Conservation (phyloP, 106 monocot genomes). For the Narthecium ossifragum region DNA sequence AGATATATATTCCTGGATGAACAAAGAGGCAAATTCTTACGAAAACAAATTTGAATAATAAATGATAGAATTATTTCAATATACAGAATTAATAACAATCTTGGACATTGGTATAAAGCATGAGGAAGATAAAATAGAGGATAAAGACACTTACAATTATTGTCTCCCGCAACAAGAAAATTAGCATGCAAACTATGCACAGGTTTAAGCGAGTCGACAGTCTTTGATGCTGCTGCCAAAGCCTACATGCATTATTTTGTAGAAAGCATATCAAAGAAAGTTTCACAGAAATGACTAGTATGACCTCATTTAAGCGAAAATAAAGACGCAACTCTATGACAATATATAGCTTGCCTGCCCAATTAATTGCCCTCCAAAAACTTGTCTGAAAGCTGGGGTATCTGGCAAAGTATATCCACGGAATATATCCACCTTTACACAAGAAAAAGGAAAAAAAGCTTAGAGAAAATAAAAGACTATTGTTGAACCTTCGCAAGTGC, state of each 20-base stretch:
- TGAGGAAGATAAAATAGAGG: too few species aligned
- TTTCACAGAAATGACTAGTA: too few species aligned
- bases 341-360: conserved; percentile 55
- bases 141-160: conserved; percentile 35
- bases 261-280: not conserved
- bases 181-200: conserved; percentile 83
- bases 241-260: conserved; percentile 38
- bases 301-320: too few species aligned
- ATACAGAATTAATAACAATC: too few species aligned
- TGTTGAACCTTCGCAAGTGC: too few species aligned
- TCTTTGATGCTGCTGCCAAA: conserved; percentile 91
- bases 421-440: conserved; percentile 77
- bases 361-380: conserved; percentile 97
- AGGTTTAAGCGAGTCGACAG: conserved; percentile 81
- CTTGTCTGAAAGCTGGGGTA: conserved; percentile 79
- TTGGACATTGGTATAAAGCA: too few species aligned
- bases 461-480: not conserved
- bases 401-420: conserved; percentile 79
- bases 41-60: too few species aligned
- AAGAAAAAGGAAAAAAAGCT: conserved; percentile 5
- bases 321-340: too few species aligned
- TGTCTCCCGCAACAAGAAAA: conserved; percentile 82
- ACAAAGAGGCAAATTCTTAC: too few species aligned
- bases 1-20: too few species aligned
- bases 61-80: too few species aligned